Percentiles rank a stretch among this genome's conserved stretches.
phyloP scores from a whole-genome alignment of 805 yeast genomes.

The Komagataella phaffii region DNA sequence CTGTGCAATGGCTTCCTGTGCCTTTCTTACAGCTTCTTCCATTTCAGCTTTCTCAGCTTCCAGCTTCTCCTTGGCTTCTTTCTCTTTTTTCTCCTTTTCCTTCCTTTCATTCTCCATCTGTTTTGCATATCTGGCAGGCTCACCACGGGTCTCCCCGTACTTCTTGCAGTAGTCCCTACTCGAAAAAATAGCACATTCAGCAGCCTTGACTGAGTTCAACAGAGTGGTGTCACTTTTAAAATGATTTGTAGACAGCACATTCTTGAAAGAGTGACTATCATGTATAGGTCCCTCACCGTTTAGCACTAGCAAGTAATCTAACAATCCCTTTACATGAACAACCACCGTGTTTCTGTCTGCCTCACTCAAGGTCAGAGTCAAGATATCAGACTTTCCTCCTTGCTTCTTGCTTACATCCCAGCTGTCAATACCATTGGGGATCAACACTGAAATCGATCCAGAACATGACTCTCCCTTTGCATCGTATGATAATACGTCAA shows the following conservation, averaged over 20 bases:
- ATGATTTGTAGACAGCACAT: background rate
- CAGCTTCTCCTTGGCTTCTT: background rate
- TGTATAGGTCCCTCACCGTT: background rate
- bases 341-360: constrained; percentile 23
- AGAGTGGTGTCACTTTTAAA: background rate
- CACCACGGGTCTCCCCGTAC: constrained; percentile 12
- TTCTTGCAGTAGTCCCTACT: constrained; percentile 16
- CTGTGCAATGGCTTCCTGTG: background rate
- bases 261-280: background rate
- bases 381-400: constrained; percentile 10
- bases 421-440: constrained; percentile 30
- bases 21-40: background rate
- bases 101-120: background rate
- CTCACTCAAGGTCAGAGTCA: constrained; percentile 22
- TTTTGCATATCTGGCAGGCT: background rate
- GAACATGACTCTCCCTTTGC: constrained; percentile 13
- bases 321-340: constrained; percentile 20
- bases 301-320: constrained; percentile 8
- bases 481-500: constrained; percentile 16
- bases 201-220: constrained; percentile 7
- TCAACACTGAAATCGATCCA: constrained; percentile 21
- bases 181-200: constrained; percentile 17
- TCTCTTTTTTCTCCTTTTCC: background rate
- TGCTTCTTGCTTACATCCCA: constrained; percentile 15
- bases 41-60: background rate